phyloP scores from a whole-genome alignment of 768 basidiomycete genomes.

The Sistotremastrum suecicum region DNA sequence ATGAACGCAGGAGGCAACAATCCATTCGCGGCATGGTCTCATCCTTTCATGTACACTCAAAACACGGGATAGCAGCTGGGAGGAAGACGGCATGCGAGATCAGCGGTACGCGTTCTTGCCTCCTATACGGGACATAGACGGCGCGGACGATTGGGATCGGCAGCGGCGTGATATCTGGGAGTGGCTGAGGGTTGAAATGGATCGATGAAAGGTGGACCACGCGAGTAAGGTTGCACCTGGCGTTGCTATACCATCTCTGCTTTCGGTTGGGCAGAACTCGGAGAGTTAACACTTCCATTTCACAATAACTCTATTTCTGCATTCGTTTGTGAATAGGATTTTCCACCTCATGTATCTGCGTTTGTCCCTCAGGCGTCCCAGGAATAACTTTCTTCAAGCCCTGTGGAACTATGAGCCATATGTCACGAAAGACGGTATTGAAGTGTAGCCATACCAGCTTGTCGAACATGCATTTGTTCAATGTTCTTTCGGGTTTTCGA shows the following conservation, averaged over 20 bases:
- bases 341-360: slow-evolving; percentile 79
- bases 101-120: slow-evolving; percentile 26
- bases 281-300: background rate
- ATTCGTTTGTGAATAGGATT: slow-evolving; percentile 70
- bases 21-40: slow-evolving; percentile 53
- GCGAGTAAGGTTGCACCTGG: too few relatives aligned
- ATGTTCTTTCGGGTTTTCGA: slow-evolving; percentile 71
- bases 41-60: slow-evolving; percentile 34
- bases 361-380: slow-evolving; percentile 67
- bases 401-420: slow-evolving; percentile 26
- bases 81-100: slow-evolving; percentile 10
- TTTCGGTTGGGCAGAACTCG: background rate
- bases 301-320: slow-evolving; percentile 49
- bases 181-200: slow-evolving; percentile 20
- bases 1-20: slow-evolving; percentile 25
- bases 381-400: slow-evolving; percentile 87
- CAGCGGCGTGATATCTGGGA: slow-evolving; percentile 14
- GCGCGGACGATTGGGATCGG: slow-evolving; percentile 1
- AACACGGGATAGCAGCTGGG: slow-evolving; percentile 13
- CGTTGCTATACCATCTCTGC: too few relatives aligned
- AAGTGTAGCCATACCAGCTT: slow-evolving; percentile 57
- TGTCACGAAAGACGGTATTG: background rate
- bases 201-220: background rate
- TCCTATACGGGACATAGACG: slow-evolving; percentile 9
- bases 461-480: slow-evolving; percentile 93